Evolutionary conservation across 371 early-diverging fungal genomes (phyloP).

Genomic region (Astathelohania contejeani): DNA sequence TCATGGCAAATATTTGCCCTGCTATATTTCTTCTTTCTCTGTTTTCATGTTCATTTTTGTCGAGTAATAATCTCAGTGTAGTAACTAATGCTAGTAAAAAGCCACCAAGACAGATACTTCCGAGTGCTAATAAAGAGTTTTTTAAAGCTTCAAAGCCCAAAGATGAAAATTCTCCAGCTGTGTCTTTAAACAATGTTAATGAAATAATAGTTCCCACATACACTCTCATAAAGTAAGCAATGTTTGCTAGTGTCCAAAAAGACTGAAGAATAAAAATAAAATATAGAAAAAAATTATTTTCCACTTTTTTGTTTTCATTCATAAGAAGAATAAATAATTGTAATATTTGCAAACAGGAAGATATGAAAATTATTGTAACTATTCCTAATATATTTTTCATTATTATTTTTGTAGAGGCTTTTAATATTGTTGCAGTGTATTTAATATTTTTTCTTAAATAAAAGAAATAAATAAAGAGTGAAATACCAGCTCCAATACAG

Average conservation of each 20-base stretch:
- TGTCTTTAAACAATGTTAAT: not conserved
- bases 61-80: not conserved
- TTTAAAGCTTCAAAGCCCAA: not conserved
- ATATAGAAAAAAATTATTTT: not conserved
- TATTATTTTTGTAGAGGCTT: constrained; percentile 1
- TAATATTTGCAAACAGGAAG: not conserved
- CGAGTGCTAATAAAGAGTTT: not conserved
- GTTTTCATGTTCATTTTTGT: not conserved
- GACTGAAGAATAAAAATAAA: not conserved
- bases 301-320: not conserved
- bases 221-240: constrained; percentile 1
- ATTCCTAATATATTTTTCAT: not conserved
- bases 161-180: not conserved
- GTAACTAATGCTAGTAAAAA: not conserved
- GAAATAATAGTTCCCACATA: not conserved
- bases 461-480: not conserved
- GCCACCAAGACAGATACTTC: not conserved
- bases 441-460: not conserved
- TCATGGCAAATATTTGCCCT: not conserved
- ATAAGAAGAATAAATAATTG: not conserved
- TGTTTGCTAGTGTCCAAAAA: not conserved
- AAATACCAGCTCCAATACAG: not conserved
- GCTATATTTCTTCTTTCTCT: not conserved
- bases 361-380: not conserved
- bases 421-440: not conserved